Base-by-base conservation (phyloP, 1,284 basidiomycete species). In the Tausonia pullulans region DNA sequence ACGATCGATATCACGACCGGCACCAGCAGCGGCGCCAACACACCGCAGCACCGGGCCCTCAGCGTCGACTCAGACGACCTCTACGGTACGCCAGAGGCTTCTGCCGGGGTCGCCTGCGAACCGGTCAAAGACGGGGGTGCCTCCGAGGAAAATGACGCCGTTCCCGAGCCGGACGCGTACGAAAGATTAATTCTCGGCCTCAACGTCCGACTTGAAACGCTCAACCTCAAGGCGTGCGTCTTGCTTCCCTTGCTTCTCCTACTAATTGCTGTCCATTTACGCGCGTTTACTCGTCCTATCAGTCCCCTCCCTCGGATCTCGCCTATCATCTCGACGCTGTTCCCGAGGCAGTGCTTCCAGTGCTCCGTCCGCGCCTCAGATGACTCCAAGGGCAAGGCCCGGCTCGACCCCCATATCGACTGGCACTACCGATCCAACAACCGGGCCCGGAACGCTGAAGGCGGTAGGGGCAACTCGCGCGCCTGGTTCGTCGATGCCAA, bases 351-450 rank as follows among this genome's bases (percentile, higher is more conserved):
- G 41, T 65, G 64, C 44, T 53, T 54, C 2, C 49, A 53, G 10
- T 65, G 64, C 60, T 39, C 49, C n/a, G 45, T 65, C 13, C 64
- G 64, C 50, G 64, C 64, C 9, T 60, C 64, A 2, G 3, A 41
- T n/a, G 45, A 60, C 16, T 2, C 46, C 4, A 57, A 60, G 14
- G 64, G 64, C 48, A 52, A 61, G 2, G 46, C 45, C 13, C 81
- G 81, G 41, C 83, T 94, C 79, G 85, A 96, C 70, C 83, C 87
- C 63, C 96, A 99, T 74, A 81, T 98, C 70, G 96, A 99, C 74
- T 90, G 92, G 87, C 96, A 99, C 77, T 98, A 97, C 78, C 83
- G 87, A 70, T 88, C 96, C 72, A 98, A 98, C 73, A 83, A 88
- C 69, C 88, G 92, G 73, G 87, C 90, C 48, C 87, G 84, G 69